Evolutionary conservation across 2,329 filamentous ascomycete genomes (phyloP).

Genomic region (Microcyclospora pomicola): DNA sequence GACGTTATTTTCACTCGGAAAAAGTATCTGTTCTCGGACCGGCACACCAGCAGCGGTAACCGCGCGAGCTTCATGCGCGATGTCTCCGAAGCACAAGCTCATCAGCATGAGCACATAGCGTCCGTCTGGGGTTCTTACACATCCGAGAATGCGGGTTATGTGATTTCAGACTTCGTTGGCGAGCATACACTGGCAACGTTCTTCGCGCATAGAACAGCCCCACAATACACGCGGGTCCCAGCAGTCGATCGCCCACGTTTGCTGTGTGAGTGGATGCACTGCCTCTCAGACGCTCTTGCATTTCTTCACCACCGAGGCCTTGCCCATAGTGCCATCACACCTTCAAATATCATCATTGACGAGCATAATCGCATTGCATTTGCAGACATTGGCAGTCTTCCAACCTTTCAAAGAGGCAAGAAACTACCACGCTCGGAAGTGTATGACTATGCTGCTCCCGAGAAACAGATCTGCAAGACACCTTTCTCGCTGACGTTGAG

Average conservation of each 20-base stretch:
- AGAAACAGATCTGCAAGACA: slow-evolving; percentile 39
- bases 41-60: slow-evolving; percentile 12
- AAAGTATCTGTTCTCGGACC: slow-evolving; percentile 18
- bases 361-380: slow-evolving; percentile 53
- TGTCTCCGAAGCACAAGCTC: slow-evolving; percentile 42
- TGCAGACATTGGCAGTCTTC: slow-evolving; percentile 41
- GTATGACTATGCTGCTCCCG: slow-evolving; percentile 62
- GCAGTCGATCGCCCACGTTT: slow-evolving; percentile 47
- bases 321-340: slow-evolving; percentile 55
- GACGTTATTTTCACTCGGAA: slow-evolving; percentile 34
- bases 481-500: slow-evolving; percentile 23
- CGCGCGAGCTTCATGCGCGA: slow-evolving; percentile 45
- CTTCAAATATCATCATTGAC: slow-evolving; percentile 56
- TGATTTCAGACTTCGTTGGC: slow-evolving; percentile 51
- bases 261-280: slow-evolving; percentile 62
- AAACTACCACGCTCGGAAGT: slow-evolving; percentile 50
- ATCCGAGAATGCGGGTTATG: slow-evolving; percentile 48
- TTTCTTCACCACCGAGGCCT: slow-evolving; percentile 52
- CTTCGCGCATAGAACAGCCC: slow-evolving; percentile 46
- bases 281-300: slow-evolving; percentile 53
- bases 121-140: slow-evolving; percentile 56
- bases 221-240: slow-evolving; percentile 46
- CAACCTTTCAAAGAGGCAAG: slow-evolving; percentile 38
- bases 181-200: slow-evolving; percentile 56
- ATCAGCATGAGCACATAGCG: slow-evolving; percentile 57